Conservation (phyloP, 2,329 filamentous ascomycete genomes). For the Arthrobotrys sphaeroides region DNA sequence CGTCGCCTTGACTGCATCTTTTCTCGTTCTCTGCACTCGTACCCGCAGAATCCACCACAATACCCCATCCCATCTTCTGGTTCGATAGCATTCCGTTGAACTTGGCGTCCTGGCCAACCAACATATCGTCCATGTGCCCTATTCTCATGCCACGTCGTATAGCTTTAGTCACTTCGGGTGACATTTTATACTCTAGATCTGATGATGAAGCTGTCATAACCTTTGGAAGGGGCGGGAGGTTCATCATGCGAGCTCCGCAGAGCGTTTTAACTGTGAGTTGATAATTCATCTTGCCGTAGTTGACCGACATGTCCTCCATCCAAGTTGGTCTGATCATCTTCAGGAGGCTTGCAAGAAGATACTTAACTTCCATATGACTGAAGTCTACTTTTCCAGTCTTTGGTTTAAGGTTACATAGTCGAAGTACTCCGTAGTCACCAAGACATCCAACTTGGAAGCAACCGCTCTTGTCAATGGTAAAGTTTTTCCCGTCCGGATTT, state of each 20-base stretch:
- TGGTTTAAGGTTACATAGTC: constrained; percentile 29
- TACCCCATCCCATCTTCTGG: constrained; percentile 5
- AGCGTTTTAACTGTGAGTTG: neutral
- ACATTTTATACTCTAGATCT: neutral
- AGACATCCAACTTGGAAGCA: constrained; percentile 32
- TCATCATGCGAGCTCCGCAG: neutral
- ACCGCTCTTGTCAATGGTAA: constrained; percentile 24
- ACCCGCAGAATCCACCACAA: constrained; percentile 14
- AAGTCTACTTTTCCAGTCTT: neutral
- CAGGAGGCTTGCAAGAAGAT: neutral
- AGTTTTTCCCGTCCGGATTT: neutral
- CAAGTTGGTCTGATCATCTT: constrained; percentile 9
- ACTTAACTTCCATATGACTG: neutral
- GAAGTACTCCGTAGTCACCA: constrained; percentile 15
- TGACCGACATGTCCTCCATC: neutral
- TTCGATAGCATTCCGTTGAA: constrained; percentile 22
- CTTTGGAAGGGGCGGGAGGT: no score
- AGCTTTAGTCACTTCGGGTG: no score
- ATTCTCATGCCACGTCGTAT: neutral
- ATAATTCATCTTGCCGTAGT: neutral
- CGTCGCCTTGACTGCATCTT: neutral
- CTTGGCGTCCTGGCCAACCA: neutral
- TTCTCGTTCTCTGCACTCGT: neutral
- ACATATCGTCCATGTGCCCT: neutral
- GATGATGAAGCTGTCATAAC: neutral